Evolutionary conservation across 1,284 basidiomycete species (phyloP).

Genomic region (Sphagnurus paluster): DNA sequence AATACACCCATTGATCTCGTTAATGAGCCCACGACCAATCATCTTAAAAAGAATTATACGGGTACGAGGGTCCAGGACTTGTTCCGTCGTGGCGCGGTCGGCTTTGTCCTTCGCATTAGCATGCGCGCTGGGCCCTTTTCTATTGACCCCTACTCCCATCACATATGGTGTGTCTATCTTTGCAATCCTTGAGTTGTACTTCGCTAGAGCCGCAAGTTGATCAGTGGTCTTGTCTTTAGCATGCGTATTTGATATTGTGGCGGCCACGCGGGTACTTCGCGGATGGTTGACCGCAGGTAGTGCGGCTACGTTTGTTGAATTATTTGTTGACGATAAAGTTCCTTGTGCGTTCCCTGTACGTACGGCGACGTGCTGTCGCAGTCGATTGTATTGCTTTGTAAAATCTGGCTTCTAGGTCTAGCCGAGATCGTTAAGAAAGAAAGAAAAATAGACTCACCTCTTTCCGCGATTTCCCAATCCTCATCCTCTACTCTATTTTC

Average conservation of each 20-base stretch:
- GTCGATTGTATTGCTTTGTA: conserved; percentile 94
- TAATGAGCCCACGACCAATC: conserved; percentile 84
- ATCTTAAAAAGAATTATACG: conserved; percentile 91
- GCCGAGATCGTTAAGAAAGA: conserved; percentile 3
- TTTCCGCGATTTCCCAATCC: conserved; percentile 87
- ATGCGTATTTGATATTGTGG: conserved; percentile 22
- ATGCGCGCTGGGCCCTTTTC: conserved; percentile 84
- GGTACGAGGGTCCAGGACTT: conserved; percentile 91
- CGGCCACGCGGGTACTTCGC: conserved; percentile 24
- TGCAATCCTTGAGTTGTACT: conserved; percentile 68
- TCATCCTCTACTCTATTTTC: conserved; percentile 77
- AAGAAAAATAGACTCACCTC: conserved; percentile 44
- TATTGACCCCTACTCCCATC: conserved; percentile 81
- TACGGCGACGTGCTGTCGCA: conserved; percentile 81
- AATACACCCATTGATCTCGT: conserved; percentile 90
- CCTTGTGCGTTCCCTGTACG: conserved; percentile 67
- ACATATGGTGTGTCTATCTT: conserved; percentile 75
- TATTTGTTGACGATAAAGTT: conserved; percentile 48
- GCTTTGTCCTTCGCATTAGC: conserved; percentile 91
- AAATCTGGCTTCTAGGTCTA: conserved; percentile 64
- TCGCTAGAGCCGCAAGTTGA: conserved; percentile 69
- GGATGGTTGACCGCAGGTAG: conserved; percentile 78
- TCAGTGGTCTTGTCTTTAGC: conserved; percentile 58
- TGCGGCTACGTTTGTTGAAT: conserved; percentile 50
- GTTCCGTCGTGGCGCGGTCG: conserved; percentile 92